These are phyloP conservation scores for Talaromyces thailandensis DNA, from an alignment of 495 filamentous ascomycete genomes.

Conservation along the genomic window DNA sequence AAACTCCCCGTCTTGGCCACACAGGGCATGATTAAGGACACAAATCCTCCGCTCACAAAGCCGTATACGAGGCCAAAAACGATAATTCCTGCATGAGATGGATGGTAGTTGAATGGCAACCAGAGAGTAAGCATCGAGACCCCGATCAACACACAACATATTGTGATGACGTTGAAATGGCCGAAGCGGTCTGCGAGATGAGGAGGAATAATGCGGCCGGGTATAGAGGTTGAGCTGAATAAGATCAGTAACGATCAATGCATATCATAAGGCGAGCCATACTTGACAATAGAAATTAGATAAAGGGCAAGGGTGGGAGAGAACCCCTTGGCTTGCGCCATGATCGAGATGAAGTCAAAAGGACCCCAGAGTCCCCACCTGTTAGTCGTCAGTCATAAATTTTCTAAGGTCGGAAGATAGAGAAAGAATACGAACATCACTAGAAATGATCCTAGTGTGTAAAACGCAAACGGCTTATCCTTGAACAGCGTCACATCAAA, in stretches of 20 bases:
- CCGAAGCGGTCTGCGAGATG: constrained; percentile 20
- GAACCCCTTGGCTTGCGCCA: constrained; percentile 14
- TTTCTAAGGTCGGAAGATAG: not conserved
- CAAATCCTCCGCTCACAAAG: constrained; percentile 26
- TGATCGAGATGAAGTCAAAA: constrained; percentile 19
- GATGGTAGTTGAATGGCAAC: constrained; percentile 13
- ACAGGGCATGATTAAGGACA: constrained; percentile 26
- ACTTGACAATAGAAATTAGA: constrained; percentile 26
- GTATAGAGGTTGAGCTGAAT: constrained; percentile 24
- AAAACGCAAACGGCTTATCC: constrained; percentile 18
- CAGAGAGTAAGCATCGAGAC: constrained; percentile 15
- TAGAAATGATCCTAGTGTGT: constrained; percentile 19
- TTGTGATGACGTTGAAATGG: constrained; percentile 22
- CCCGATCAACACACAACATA: constrained; percentile 10
- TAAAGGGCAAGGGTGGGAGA: constrained; percentile 16
- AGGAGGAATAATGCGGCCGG: constrained; percentile 22
- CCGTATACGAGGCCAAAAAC: constrained; percentile 23
- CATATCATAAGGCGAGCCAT: constrained; percentile 2
- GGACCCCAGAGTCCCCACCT: constrained; percentile 26
- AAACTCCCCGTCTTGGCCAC: constrained; percentile 19
- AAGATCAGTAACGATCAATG: constrained; percentile 6
- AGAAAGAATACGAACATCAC: constrained; percentile 10
- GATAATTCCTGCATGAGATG: constrained; percentile 20
- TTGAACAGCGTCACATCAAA: constrained; percentile 22
- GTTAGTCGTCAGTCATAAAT: not conserved